Conservation (phyloP, 495 filamentous ascomycete genomes). For the Corynascus novoguineensis region DNA sequence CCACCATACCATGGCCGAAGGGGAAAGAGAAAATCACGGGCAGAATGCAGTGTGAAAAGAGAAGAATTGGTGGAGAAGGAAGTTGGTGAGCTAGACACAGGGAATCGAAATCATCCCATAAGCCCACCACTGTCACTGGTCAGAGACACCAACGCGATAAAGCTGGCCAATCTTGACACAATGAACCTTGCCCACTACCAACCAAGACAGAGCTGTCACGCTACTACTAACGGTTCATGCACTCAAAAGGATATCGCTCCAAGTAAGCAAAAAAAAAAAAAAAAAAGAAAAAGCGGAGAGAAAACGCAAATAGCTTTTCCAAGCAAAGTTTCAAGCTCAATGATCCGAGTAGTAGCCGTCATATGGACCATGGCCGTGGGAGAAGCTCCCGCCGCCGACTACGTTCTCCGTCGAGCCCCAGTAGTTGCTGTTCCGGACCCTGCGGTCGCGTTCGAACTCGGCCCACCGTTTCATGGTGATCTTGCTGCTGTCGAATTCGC, state of each 20-base stretch:
- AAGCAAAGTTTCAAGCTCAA: slow-evolving; percentile 21
- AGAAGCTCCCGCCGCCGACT: slow-evolving; percentile 33
- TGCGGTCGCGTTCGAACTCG: slow-evolving; percentile 72
- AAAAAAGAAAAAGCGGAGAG: not conserved
- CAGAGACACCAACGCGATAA: not conserved
- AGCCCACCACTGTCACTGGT: not conserved
- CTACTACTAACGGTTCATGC: not conserved
- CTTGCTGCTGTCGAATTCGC: slow-evolving; percentile 95
- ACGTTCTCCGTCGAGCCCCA: slow-evolving; percentile 46
- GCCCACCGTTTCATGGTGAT: slow-evolving; percentile 98
- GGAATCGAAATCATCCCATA: not conserved
- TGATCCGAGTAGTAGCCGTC: slow-evolving; percentile 49
- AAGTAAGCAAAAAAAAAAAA: not conserved
- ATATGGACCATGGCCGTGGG: slow-evolving; percentile 39
- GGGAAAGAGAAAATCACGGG: slow-evolving; percentile 3
- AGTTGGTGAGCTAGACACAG: not conserved
- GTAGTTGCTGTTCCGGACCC: slow-evolving; percentile 36
- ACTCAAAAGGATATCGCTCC: not conserved
- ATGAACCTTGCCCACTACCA: not conserved
- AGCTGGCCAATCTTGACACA: not conserved
- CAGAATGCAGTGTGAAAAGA: not conserved
- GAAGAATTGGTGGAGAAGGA: not conserved
- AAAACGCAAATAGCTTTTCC: not conserved
- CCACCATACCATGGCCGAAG: slow-evolving; percentile 8
- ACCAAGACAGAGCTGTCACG: not conserved